Evolutionary conservation across 73 alveolate genomes (phyloP).

Genomic region (Uronychia setigera): DNA sequence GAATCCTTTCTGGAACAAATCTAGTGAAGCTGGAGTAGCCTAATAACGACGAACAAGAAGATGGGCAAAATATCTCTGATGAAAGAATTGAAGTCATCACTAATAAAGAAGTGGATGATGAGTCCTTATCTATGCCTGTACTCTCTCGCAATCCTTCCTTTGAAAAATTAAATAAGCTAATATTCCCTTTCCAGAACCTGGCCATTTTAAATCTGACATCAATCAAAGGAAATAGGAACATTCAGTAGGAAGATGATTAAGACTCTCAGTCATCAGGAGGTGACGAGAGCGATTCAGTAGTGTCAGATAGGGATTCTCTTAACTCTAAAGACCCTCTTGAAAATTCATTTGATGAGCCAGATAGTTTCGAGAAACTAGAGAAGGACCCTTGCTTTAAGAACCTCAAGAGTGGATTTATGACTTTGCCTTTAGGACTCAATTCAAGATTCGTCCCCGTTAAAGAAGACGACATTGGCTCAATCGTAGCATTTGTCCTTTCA

Average conservation of each 20-base stretch:
- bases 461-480: conserved; percentile 31
- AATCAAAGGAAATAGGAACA: not conserved
- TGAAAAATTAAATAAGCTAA: not conserved
- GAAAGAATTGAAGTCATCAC: not conserved
- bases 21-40: not conserved
- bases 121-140: not conserved
- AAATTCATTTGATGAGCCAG: not conserved
- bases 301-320: not conserved
- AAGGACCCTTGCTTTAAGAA: not conserved
- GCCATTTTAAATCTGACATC: not conserved
- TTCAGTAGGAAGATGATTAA: not conserved
- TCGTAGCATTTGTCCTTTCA: conserved; percentile 29
- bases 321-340: not conserved
- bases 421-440: conserved; percentile 31
- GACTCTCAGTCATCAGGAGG: not conserved
- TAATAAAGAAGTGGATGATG: not conserved
- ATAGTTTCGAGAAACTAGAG: not conserved
- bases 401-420: conserved; percentile 8
- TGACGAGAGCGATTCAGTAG: not conserved
- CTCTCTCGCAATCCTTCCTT: not conserved
- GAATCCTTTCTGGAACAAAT: too few relatives aligned
- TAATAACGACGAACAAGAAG: not conserved
- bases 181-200: not conserved
- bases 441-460: conserved; percentile 12
- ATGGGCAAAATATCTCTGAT: not conserved